Conservation (phyloP, 2,329 filamentous ascomycete genomes). For the Talaromyces verruculosus region DNA sequence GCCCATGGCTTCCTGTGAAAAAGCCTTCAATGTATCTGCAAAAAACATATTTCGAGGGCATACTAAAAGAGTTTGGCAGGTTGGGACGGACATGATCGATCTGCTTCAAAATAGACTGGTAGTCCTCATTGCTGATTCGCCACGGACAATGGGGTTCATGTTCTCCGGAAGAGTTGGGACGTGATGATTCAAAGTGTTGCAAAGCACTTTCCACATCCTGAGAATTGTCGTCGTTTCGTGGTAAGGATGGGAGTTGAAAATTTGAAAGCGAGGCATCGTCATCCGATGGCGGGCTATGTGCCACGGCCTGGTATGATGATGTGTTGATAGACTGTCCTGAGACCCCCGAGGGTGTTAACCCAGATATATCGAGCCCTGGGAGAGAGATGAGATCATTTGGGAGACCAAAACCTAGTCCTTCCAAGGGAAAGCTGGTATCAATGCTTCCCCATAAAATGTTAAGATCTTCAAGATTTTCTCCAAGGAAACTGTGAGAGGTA, state of each 20-base stretch:
- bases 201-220: slow-evolving; percentile 12
- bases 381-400: slow-evolving; percentile 19
- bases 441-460: slow-evolving; percentile 15
- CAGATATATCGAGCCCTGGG: slow-evolving; percentile 14
- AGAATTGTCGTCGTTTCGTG: slow-evolving; percentile 17
- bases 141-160: slow-evolving; percentile 16
- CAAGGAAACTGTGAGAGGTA: slow-evolving; percentile 9
- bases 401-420: slow-evolving; percentile 17
- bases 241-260: slow-evolving; percentile 18
- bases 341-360: slow-evolving; percentile 7
- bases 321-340: slow-evolving; percentile 5
- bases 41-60: slow-evolving; percentile 18
- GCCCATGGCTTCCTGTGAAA: slow-evolving; percentile 17
- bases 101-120: slow-evolving; percentile 1
- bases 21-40: slow-evolving; percentile 19
- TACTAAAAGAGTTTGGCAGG: slow-evolving; percentile 12
- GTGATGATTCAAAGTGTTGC: slow-evolving; percentile 2
- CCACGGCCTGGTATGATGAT: slow-evolving; percentile 9
- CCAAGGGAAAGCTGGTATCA: slow-evolving; percentile 15
- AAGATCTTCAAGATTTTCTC: slow-evolving; percentile 18
- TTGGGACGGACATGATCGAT: slow-evolving; percentile 13
- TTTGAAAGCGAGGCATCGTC: slow-evolving; percentile 19
- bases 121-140: slow-evolving; percentile 19
- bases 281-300: slow-evolving; percentile 16
- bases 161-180: slow-evolving; percentile 12